Percentiles rank a stretch among this genome's conserved stretches.
Conservation (phyloP, 1,284 basidiomycete species). For the Gymnopus androsaceus region DNA sequence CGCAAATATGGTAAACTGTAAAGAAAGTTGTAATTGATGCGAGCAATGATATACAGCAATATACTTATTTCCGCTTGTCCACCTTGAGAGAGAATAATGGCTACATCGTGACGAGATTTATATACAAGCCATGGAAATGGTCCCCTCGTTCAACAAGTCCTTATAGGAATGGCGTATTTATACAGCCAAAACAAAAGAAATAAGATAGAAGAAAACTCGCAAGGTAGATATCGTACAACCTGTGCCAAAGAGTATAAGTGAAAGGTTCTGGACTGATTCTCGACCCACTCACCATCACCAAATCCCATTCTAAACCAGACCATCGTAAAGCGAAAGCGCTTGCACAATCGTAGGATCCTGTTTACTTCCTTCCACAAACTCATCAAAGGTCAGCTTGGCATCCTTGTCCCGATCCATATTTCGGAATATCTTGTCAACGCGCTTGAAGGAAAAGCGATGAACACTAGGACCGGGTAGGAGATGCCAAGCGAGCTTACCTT, state of each 20-base stretch:
- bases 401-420: slow-evolving; percentile 94
- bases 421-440: slow-evolving; percentile 94
- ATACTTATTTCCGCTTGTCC: not conserved
- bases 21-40: slow-evolving; percentile 4
- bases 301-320: slow-evolving; percentile 56
- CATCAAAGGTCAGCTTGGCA: slow-evolving; percentile 86
- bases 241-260: not conserved
- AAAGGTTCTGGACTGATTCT: not conserved
- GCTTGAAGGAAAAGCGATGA: slow-evolving; percentile 47
- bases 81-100: slow-evolving; percentile 14
- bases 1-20: slow-evolving; percentile 67
- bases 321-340: slow-evolving; percentile 80
- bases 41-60: not conserved
- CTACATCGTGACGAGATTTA: slow-evolving; percentile 16
- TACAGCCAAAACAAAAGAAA: slow-evolving; percentile 3
- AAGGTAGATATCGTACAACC: not conserved
- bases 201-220: not conserved
- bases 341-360: slow-evolving; percentile 98
- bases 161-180: not conserved
- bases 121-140: slow-evolving; percentile 6
- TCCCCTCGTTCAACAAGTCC: not conserved
- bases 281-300: not conserved
- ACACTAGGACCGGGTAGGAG: slow-evolving; percentile 10
- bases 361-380: slow-evolving; percentile 96
- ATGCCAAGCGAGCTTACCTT: slow-evolving; percentile 62